Conservation (phyloP, 169 alveolate species). For the Plasmodium malariae region DNA sequence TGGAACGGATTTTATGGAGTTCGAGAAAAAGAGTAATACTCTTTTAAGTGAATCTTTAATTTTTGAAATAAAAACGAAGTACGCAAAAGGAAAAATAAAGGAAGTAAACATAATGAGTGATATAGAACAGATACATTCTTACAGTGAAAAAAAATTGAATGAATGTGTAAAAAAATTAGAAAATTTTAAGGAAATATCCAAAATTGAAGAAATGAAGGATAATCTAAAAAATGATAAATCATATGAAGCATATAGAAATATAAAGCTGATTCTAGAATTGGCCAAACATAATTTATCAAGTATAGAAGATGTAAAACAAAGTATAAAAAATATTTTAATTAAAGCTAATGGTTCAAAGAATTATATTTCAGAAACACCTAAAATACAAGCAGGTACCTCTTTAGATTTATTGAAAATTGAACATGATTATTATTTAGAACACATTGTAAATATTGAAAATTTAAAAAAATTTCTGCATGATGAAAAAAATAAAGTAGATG, state of each 20-base stretch:
- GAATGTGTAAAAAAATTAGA: slow-evolving; percentile 7
- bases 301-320: slow-evolving; percentile 7
- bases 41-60: slow-evolving; percentile 19
- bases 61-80: slow-evolving; percentile 6
- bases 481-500: slow-evolving; percentile 2
- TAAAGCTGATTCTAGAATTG: slow-evolving; percentile 9
- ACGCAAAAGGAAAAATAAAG: not conserved
- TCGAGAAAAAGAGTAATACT: not conserved
- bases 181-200: not conserved
- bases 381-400: not conserved
- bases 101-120: not conserved
- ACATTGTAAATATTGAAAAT: slow-evolving; percentile 26
- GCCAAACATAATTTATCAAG: not conserved
- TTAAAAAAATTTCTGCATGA: not conserved
- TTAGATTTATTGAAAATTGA: slow-evolving; percentile 17
- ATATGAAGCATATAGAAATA: slow-evolving; percentile 3
- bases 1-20: not conserved
- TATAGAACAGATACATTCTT: not conserved
- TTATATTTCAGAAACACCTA: slow-evolving; percentile 1
- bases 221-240: slow-evolving; percentile 21
- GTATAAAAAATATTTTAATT: not conserved
- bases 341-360: slow-evolving; percentile 1
- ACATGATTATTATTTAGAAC: not conserved
- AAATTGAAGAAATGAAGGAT: not conserved
- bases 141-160: not conserved